Base-by-base conservation (phyloP, 768 basidiomycete species). In the Pluteus cervinus region DNA sequence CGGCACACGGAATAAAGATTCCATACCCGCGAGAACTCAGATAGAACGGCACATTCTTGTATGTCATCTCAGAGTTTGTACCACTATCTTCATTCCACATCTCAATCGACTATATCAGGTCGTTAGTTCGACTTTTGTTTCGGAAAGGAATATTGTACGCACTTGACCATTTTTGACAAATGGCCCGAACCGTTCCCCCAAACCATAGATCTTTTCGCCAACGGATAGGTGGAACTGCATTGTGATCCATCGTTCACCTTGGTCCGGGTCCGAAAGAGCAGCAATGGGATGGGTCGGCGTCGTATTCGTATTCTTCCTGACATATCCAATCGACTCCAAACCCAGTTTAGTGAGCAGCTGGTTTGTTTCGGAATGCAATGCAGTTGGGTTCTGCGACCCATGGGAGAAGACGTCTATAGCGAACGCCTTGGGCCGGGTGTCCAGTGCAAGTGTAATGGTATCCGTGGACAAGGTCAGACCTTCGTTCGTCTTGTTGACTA, bases 11-110 rank as follows among this genome's bases (percentile, higher is more conserved):
- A 32, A 73, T 62, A 44, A 72, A 71, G 11, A 72, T 49, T 7
- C 67, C 71, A 41, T 71, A 72, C 11, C 71, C 69, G 9, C 58
- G 54, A 23, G 58, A 65, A 33, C 61, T 62, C 31, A 66, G 36
- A 28, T 51, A 61, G 43, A 63, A 66, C 7, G 63, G 64, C 9
- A 62, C 53, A 32, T 61, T 58, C 36, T 62, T 62, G 41, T 62
- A 61, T 3, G 58, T 50, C 33, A 49, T 29, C 32, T 60, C 59
- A 3, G 60, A 61, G 1, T 61, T 61, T 0, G 69, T 71, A 6
- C 70, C 69, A 4, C 64, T 62, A 41, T 71, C 69, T 40, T 58
- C 50, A 26, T 69, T 68, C 69, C 68, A 71, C 44, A 68, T 66
- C 7, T 59, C 56, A n/a, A 69, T 47, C 12, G 41, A 32, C 58